phyloP scores from a whole-genome alignment of 2,329 filamentous ascomycete genomes.

The Talaromyces sp. region DNA sequence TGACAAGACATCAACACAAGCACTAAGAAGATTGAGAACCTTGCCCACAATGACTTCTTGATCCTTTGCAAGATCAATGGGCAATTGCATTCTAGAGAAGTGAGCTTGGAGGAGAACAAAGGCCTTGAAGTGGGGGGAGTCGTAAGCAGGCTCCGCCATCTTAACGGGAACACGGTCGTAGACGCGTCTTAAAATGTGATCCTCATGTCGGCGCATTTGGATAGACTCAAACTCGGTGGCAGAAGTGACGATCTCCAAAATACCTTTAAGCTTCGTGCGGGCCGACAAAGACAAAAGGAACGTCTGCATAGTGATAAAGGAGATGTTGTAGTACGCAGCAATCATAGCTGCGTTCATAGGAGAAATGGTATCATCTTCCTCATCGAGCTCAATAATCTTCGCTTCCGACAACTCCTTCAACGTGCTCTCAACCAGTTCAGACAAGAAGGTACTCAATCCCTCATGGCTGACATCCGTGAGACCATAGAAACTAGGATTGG shows the following conservation, averaged over 20 bases:
- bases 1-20: constrained; percentile 90
- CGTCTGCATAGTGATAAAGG: constrained; percentile 98
- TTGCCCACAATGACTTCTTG: constrained; percentile 85
- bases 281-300: constrained; percentile 86
- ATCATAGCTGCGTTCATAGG: constrained; percentile 98
- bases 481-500: constrained; percentile 96
- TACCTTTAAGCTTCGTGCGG: constrained; percentile 92
- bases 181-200: constrained; percentile 80
- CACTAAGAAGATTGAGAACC: constrained; percentile 82
- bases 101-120: constrained; percentile 97
- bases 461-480: constrained; percentile 86
- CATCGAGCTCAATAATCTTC: constrained; percentile 93
- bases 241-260: constrained; percentile 94
- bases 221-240: constrained; percentile 95
- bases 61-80: constrained; percentile 92
- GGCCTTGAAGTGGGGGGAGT: constrained; percentile 97
- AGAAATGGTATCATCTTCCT: constrained; percentile 84
- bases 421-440: constrained; percentile 89
- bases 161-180: constrained; percentile 95
- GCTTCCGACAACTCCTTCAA: constrained; percentile 87
- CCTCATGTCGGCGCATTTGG: constrained; percentile 90
- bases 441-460: constrained; percentile 88
- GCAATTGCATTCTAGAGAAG: constrained; percentile 95
- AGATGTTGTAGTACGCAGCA: constrained; percentile 98
- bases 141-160: constrained; percentile 80